phyloP scores from a whole-genome alignment of 2,329 filamentous ascomycete genomes.

The Fusarium tuaranense region DNA sequence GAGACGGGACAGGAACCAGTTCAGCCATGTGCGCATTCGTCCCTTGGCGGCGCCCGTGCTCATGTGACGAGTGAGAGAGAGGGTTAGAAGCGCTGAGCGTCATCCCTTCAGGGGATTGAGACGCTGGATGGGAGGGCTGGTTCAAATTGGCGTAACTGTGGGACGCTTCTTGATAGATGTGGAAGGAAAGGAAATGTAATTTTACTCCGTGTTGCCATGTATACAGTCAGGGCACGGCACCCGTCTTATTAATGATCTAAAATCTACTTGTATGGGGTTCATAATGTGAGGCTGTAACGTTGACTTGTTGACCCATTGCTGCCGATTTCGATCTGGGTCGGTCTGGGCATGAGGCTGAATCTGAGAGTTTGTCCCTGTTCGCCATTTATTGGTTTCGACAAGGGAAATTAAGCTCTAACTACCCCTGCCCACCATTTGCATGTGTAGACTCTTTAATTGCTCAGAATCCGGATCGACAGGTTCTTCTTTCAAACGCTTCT shows the following conservation, averaged over 20 bases:
- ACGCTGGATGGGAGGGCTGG: conserved; percentile 29
- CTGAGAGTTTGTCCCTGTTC: neutral
- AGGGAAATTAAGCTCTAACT: neutral
- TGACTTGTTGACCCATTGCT: neutral
- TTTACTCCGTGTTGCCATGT: conserved; percentile 55
- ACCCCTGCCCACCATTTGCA: no score
- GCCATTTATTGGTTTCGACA: neutral
- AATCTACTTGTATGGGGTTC: conserved; percentile 32
- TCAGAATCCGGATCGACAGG: neutral
- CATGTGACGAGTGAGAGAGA: conserved; percentile 24
- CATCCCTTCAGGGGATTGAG: conserved; percentile 28
- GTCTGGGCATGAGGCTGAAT: neutral
- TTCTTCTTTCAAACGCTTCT: no score
- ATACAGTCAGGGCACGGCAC: conserved; percentile 48
- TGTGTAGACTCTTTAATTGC: neutral
- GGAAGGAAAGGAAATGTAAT: conserved; percentile 53
- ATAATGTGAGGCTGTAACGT: neutral
- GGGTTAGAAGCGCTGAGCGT: conserved; percentile 29
- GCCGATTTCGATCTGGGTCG: neutral
- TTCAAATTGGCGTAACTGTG: conserved; percentile 43
- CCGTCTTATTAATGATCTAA: conserved; percentile 49
- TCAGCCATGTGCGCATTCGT: conserved; percentile 21
- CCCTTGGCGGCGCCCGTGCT: conserved; percentile 17
- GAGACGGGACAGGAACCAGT: conserved; percentile 25
- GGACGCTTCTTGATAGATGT: conserved; percentile 51